Conservation (phyloP, 2,329 filamentous ascomycete genomes). For the Incumbomyces lentus region DNA sequence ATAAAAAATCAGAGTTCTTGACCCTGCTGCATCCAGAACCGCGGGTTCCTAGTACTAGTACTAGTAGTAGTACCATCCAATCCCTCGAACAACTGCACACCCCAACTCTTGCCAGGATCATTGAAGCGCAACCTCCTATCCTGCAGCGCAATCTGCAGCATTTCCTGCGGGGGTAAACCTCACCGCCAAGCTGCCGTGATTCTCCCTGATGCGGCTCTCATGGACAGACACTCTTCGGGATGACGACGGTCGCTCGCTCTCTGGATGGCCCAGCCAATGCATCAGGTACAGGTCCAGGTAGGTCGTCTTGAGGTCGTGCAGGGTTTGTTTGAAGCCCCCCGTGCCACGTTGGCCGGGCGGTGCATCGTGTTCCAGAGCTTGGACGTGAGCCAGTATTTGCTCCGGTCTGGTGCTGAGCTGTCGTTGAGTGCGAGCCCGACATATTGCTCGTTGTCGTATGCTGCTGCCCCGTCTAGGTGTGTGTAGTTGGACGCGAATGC, state of each 20-base stretch:
- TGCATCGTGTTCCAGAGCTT: conserved; percentile 77
- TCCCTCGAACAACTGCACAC: conserved; percentile 32
- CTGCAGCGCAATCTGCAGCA: conserved; percentile 22
- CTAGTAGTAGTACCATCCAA: conserved; percentile 28
- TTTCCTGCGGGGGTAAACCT: conserved; percentile 9
- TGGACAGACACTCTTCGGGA: conserved; percentile 33
- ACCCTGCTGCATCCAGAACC: too few species aligned
- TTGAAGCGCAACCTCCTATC: conserved; percentile 32
- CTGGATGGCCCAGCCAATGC: conserved; percentile 41
- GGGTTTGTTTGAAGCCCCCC: conserved; percentile 39
- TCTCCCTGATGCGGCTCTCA: conserved; percentile 14
- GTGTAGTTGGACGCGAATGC: conserved; percentile 30
- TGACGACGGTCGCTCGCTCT: conserved; percentile 35
- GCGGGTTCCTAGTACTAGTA: too few species aligned
- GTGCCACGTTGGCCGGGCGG: conserved; percentile 46
- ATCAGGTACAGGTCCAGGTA: conserved; percentile 39
- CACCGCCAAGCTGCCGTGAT: too few species aligned
- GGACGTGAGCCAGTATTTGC: conserved; percentile 62
- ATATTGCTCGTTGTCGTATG: conserved; percentile 55
- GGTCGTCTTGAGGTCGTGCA: conserved; percentile 29
- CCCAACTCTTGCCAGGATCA: conserved; percentile 33
- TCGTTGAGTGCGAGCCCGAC: conserved; percentile 50
- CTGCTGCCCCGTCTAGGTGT: conserved; percentile 30
- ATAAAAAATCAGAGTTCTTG: too few species aligned
- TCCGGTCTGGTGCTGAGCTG: conserved; percentile 45